Percentiles rank a stretch among this genome's conserved stretches.
Conservation (phyloP, 345 rosid genomes). For the Aquilaria malaccensis region DNA sequence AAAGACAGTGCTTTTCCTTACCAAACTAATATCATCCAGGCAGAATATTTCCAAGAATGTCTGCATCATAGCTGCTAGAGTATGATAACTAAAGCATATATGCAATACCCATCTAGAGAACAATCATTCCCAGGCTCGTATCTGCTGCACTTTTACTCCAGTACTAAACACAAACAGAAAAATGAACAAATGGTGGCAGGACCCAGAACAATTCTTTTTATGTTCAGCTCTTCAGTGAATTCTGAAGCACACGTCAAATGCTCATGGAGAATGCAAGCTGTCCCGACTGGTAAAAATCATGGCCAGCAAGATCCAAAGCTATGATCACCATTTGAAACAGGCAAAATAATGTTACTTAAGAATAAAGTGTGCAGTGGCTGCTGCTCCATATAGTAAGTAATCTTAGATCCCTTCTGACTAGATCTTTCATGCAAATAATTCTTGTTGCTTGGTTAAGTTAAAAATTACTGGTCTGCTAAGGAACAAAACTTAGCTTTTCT, state of each 20-base stretch:
- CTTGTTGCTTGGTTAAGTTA: too few relatives aligned
- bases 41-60: constrained; percentile 61
- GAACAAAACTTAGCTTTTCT: too few relatives aligned
- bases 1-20: constrained; percentile 49
- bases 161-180: constrained; percentile 24
- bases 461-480: too few relatives aligned
- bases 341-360: background rate
- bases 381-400: too few relatives aligned
- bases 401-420: too few relatives aligned
- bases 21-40: constrained; percentile 65
- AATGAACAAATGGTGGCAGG: constrained; percentile 26
- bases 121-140: constrained; percentile 48
- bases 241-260: constrained; percentile 27
- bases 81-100: constrained; percentile 48
- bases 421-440: too few relatives aligned
- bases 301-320: constrained; percentile 16
- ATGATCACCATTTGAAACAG: constrained; percentile 10
- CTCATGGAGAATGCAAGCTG: constrained; percentile 26
- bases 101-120: constrained; percentile 47
- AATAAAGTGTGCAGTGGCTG: too few relatives aligned
- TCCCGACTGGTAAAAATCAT: constrained; percentile 12
- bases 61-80: constrained; percentile 65
- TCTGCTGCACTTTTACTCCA: constrained; percentile 56
- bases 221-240: constrained; percentile 25
- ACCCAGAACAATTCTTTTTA: constrained; percentile 20